These are phyloP conservation scores for Spencermartinsiella ligniputridi DNA, from an alignment of 1,139 yeast genomes.

Conservation along the genomic window DNA sequence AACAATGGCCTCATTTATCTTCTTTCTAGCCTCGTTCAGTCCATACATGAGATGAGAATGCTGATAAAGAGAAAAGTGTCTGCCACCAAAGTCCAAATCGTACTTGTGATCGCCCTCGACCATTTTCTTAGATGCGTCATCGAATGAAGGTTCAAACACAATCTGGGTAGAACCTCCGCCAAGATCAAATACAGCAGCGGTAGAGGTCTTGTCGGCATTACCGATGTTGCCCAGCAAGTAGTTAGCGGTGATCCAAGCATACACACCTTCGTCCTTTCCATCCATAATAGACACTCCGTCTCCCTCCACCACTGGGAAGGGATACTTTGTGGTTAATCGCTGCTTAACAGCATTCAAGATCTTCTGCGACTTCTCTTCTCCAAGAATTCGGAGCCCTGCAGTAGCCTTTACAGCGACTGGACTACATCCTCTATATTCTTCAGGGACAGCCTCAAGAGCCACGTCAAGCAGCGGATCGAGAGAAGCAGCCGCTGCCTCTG, in stretches of 20 bases:
- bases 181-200: conserved; percentile 95
- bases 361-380: conserved; percentile 56
- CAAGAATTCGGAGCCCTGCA: conserved; percentile 89
- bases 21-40: conserved; percentile 86
- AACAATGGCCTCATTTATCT: conserved; percentile 51
- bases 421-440: conserved; percentile 66
- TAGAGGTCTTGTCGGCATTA: conserved; percentile 57
- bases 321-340: conserved; percentile 73
- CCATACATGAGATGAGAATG: conserved; percentile 96
- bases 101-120: conserved; percentile 87
- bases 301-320: conserved; percentile 83
- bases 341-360: conserved; percentile 71
- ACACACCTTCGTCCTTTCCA: conserved; percentile 97
- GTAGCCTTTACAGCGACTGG: conserved; percentile 98
- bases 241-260: conserved; percentile 97
- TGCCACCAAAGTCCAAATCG: conserved; percentile 71
- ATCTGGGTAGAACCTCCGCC: conserved; percentile 99
- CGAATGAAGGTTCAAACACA: conserved; percentile 86
- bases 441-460: conserved; percentile 76
- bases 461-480: conserved; percentile 71
- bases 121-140: conserved; percentile 50
- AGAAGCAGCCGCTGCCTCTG: conserved; percentile 80
- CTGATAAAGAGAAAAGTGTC: conserved; percentile 81
- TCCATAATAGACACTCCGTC: conserved; percentile 91
- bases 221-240: conserved; percentile 91